Evolutionary conservation across 192 early-diverging fungal species (phyloP).

Genomic region (Obelidium mucronatum): DNA sequence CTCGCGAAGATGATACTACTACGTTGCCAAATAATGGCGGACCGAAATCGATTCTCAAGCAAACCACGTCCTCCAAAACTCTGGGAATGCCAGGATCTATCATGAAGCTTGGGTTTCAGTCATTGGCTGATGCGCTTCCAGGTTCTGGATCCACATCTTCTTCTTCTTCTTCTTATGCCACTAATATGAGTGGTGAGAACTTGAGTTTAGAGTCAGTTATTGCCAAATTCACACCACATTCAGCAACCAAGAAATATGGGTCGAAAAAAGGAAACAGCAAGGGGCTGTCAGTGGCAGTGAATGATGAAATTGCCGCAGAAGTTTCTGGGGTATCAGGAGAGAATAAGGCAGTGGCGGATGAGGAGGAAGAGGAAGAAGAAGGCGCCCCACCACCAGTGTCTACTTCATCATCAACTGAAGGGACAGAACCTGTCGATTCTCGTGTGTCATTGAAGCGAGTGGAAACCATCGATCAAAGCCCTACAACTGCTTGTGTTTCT

Average conservation of each 20-base stretch:
- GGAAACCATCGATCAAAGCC: too few relatives aligned
- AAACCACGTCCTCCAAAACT: too few relatives aligned
- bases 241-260: conserved; percentile 8
- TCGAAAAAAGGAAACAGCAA: not conserved
- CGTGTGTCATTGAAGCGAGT: too few relatives aligned
- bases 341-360: not conserved
- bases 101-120: not conserved
- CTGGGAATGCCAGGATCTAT: conserved; percentile 21
- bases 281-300: not conserved
- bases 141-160: not conserved
- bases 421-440: too few relatives aligned
- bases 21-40: too few relatives aligned
- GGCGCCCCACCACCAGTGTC: not conserved
- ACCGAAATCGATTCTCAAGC: too few relatives aligned
- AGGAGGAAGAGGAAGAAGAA: not conserved
- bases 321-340: not conserved
- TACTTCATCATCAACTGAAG: not conserved
- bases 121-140: not conserved
- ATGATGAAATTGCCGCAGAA: not conserved
- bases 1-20: too few relatives aligned
- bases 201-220: not conserved
- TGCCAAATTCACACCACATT: not conserved
- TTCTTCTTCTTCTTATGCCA: not conserved
- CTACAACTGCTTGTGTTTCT: too few relatives aligned
- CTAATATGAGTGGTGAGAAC: too few relatives aligned